Conservation (phyloP, 1,284 basidiomycete species). For the Singerocomus inundabilis region DNA sequence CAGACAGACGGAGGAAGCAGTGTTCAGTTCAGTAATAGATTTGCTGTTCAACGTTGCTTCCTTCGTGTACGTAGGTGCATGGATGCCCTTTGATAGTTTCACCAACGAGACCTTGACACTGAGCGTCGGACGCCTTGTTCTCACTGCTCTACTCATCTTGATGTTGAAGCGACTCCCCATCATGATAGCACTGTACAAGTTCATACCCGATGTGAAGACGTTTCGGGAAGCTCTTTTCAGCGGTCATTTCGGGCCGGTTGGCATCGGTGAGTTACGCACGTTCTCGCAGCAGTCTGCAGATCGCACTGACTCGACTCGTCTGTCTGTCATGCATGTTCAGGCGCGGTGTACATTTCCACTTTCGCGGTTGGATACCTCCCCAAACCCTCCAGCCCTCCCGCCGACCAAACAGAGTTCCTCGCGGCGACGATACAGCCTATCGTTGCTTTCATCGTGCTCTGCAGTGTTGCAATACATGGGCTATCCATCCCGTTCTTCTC, state of each 20-base stretch:
- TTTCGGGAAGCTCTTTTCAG: slow-evolving; percentile 83
- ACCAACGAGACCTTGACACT: slow-evolving; percentile 63
- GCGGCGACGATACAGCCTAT: slow-evolving; percentile 83
- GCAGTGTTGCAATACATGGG: slow-evolving; percentile 84
- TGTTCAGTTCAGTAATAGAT: slow-evolving; percentile 96
- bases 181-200: slow-evolving; percentile 81
- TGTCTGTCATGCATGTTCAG: slow-evolving; percentile 29
- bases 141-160: slow-evolving; percentile 78
- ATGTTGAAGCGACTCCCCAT: slow-evolving; percentile 80
- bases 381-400: slow-evolving; percentile 50
- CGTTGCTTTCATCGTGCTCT: slow-evolving; percentile 88
- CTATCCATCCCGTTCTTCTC: slow-evolving; percentile 93
- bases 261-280: slow-evolving; percentile 55
- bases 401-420: slow-evolving; percentile 64
- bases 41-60: slow-evolving; percentile 86
- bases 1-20: slow-evolving; percentile 90
- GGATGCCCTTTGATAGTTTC: slow-evolving; percentile 89
- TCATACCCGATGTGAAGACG: slow-evolving; percentile 93
- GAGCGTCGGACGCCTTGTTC: slow-evolving; percentile 79
- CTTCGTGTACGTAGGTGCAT: slow-evolving; percentile 92
- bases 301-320: slow-evolving; percentile 1
- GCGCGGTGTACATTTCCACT: slow-evolving; percentile 90
- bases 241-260: slow-evolving; percentile 94
- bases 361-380: slow-evolving; percentile 75
- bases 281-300: background rate